These are phyloP conservation scores for Colletotrichum incanum DNA, from an alignment of 2,329 filamentous ascomycete species.

Conservation along the genomic window DNA sequence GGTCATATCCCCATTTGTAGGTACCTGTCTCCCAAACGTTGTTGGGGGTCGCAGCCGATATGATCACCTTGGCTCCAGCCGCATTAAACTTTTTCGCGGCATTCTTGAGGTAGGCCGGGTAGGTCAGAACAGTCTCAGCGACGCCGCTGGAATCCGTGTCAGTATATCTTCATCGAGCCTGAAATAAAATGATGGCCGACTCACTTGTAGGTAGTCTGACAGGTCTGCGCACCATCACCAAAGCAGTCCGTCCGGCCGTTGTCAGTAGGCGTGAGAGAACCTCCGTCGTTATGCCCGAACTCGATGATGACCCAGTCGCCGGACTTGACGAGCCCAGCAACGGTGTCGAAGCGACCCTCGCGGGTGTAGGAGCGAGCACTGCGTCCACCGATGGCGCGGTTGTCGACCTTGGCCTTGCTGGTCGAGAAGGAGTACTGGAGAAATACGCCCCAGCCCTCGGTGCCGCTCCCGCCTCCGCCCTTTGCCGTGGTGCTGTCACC, in stretches of 20 bases:
- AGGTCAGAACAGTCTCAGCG: constrained; percentile 72
- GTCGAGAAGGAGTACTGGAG: constrained; percentile 64
- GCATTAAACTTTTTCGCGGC: constrained; percentile 68
- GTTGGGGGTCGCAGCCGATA: constrained; percentile 69
- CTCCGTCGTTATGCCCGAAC: constrained; percentile 82
- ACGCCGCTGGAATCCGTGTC: constrained; percentile 51
- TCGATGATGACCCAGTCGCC: constrained; percentile 80
- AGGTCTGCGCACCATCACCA: constrained; percentile 68
- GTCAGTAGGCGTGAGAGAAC: constrained; percentile 67
- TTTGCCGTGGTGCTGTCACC: constrained; percentile 76
- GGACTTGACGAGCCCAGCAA: constrained; percentile 66
- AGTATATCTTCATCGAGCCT: constrained; percentile 30
- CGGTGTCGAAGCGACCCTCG: constrained; percentile 74
- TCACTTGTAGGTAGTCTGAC: constrained; percentile 64
- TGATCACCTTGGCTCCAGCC: constrained; percentile 74
- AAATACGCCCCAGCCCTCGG: constrained; percentile 75
- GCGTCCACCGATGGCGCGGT: constrained; percentile 77
- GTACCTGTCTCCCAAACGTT: constrained; percentile 74
- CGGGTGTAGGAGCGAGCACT: constrained; percentile 77
- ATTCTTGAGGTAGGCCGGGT: constrained; percentile 71
- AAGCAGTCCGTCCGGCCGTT: constrained; percentile 75
- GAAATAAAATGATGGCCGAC: background rate
- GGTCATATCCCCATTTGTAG: constrained; percentile 62
- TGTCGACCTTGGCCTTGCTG: constrained; percentile 61
- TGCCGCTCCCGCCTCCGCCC: constrained; percentile 60